Conservation (phyloP, 176 grass and related monocot genomes). For the Ampelocalamus luodianensis region DNA sequence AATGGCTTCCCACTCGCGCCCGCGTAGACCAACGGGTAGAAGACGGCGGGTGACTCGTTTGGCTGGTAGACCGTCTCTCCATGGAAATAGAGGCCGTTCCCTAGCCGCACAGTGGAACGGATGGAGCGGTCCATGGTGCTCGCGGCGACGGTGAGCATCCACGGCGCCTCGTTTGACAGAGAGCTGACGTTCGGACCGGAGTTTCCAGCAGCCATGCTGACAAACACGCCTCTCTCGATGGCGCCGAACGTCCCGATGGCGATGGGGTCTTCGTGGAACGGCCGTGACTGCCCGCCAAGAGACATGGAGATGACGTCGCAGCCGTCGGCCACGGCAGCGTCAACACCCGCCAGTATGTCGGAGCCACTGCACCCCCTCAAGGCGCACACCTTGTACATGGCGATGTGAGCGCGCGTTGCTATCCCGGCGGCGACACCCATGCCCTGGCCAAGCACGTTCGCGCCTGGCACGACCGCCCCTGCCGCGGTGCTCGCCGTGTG, state of each 20-base stretch:
- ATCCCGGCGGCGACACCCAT: constrained; percentile 44
- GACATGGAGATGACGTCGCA: constrained; percentile 60
- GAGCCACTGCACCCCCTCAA: neutral
- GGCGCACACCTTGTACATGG: constrained; percentile 58
- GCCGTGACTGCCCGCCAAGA: neutral
- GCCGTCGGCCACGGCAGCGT: constrained; percentile 51
- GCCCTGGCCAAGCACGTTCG: constrained; percentile 47
- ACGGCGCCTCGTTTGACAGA: constrained; percentile 57
- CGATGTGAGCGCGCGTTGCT: constrained; percentile 53
- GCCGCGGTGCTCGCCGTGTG: constrained; percentile 72
- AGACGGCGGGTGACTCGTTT: neutral
- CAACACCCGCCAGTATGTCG: constrained; percentile 51
- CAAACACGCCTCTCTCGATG: constrained; percentile 54
- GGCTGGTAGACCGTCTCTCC: constrained; percentile 61
- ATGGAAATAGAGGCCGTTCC: constrained; percentile 47
- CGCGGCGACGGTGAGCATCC: constrained; percentile 71
- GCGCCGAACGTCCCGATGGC: constrained; percentile 52
- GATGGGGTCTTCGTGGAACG: constrained; percentile 28
- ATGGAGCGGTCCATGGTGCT: constrained; percentile 67
- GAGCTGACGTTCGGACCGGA: constrained; percentile 13
- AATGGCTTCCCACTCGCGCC: constrained; percentile 10
- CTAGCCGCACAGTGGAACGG: constrained; percentile 36
- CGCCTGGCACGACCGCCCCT: constrained; percentile 47
- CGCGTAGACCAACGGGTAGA: constrained; percentile 21
- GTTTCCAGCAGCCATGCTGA: constrained; percentile 57